Percentiles rank a stretch among this genome's conserved stretches.
Evolutionary conservation across 1,139 yeast genomes (phyloP).

Genomic region (Blastobotrys malaysiensis): DNA sequence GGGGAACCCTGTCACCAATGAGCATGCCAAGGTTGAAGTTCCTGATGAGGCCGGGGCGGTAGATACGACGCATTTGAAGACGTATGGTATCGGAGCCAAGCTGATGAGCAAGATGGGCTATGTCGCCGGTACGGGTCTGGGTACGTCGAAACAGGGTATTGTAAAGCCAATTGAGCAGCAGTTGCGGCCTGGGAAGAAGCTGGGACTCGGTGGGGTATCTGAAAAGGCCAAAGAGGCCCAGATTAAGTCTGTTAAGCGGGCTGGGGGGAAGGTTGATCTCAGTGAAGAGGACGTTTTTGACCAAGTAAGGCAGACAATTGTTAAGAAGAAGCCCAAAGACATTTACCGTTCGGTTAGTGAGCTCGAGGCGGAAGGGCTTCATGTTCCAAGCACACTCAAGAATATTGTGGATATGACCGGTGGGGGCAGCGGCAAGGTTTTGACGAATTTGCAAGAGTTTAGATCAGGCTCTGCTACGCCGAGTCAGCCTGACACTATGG

Average conservation of each 20-base stretch:
- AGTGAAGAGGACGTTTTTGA: conserved; percentile 15
- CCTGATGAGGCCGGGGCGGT: too few relatives aligned
- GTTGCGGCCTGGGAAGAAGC: conserved; percentile 49
- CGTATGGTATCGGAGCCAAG: conserved; percentile 82
- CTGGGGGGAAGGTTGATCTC: conserved; percentile 18
- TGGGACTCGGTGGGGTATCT: conserved; percentile 62
- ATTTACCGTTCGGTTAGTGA: conserved; percentile 38
- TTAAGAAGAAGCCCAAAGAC: conserved; percentile 18
- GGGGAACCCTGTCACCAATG: neutral
- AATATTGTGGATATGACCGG: conserved; percentile 30
- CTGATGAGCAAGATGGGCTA: conserved; percentile 85
- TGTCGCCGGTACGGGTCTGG: conserved; percentile 75
- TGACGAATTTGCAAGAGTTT: conserved; percentile 14
- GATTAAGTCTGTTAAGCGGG: conserved; percentile 19
- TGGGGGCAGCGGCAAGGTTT: conserved; percentile 3
- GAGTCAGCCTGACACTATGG: conserved; percentile 8
- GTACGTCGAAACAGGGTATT: conserved; percentile 65
- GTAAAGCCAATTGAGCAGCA: conserved; percentile 70
- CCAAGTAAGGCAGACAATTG: conserved; percentile 6
- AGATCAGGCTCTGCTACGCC: conserved; percentile 13
- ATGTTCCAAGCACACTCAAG: conserved; percentile 35
- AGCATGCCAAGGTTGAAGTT: neutral
- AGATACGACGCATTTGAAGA: conserved; percentile 12
- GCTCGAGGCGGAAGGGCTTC: conserved; percentile 35
- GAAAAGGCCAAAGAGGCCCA: conserved; percentile 34